Evolutionary conservation across 768 basidiomycete species (phyloP).

Genomic region (Hortiboletus flavorubellus): DNA sequence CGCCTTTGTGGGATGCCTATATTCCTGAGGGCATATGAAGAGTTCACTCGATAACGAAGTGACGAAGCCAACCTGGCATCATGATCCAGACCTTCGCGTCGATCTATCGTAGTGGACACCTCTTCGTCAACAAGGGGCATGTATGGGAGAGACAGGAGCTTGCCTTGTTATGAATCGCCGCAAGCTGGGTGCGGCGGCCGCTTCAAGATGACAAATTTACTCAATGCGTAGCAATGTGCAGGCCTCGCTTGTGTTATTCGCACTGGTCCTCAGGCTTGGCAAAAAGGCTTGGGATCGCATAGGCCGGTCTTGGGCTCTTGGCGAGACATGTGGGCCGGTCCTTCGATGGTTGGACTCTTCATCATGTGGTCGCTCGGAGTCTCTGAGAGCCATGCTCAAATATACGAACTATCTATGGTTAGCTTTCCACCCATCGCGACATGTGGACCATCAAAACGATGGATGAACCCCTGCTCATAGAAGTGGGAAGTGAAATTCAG

Average conservation of each 20-base stretch:
- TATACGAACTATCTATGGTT: background rate
- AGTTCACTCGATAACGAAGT: background rate
- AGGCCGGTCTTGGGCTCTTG: background rate
- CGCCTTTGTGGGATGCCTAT: background rate
- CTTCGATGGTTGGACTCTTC: conserved; percentile 13
- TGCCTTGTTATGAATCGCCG: background rate
- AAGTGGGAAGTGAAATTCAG: background rate
- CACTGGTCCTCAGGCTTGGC: background rate
- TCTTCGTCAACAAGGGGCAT: background rate
- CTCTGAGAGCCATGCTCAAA: no score
- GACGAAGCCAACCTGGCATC: background rate
- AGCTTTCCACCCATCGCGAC: background rate
- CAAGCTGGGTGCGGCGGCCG: background rate
- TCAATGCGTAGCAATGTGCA: background rate
- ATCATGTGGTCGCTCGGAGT: background rate
- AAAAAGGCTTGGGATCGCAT: conserved; percentile 22
- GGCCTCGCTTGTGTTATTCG: background rate
- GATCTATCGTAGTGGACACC: background rate
- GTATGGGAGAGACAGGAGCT: background rate
- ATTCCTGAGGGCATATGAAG: background rate
- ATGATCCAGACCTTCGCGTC: conserved; percentile 1
- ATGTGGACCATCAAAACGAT: background rate
- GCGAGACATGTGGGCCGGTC: conserved; percentile 17
- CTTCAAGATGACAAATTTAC: background rate
- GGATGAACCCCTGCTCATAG: background rate